A percentile compares a stretch with the other conserved stretches of the same genome.
Conservation (phyloP, 2,329 filamentous ascomycete genomes). For the Alternaria rosae region DNA sequence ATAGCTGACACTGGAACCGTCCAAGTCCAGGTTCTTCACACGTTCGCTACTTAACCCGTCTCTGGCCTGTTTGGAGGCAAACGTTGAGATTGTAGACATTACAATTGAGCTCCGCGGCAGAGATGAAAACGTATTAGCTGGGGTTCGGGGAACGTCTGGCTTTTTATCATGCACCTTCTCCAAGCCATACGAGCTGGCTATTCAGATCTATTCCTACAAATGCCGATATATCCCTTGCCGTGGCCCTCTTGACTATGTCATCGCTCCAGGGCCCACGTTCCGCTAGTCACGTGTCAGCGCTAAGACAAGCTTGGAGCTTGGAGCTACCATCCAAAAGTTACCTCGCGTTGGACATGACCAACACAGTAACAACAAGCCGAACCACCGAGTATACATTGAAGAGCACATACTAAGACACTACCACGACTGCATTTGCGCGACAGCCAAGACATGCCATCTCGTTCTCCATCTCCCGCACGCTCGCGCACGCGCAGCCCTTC, state of each 20-base stretch:
- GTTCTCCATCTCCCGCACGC: conserved; percentile 33
- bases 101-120: neutral
- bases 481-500: conserved; percentile 48
- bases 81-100: neutral
- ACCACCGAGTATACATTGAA: neutral
- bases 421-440: neutral
- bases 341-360: conserved; percentile 17
- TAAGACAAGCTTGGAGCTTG: conserved; percentile 11
- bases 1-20: neutral
- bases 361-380: neutral
- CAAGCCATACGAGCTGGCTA: neutral
- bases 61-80: neutral
- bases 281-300: conserved; percentile 23
- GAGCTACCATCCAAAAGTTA: conserved; percentile 21
- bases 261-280: too few species aligned
- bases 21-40: neutral
- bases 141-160: neutral
- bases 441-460: conserved; percentile 29
- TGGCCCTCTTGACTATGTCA: neutral
- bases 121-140: neutral
- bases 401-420: neutral
- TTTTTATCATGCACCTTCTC: neutral
- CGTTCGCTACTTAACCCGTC: neutral
- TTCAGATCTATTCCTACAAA: neutral
- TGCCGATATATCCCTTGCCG: neutral